Base-by-base conservation (phyloP, 805 yeast genomes). In the Phaffomyces opuntiae region DNA sequence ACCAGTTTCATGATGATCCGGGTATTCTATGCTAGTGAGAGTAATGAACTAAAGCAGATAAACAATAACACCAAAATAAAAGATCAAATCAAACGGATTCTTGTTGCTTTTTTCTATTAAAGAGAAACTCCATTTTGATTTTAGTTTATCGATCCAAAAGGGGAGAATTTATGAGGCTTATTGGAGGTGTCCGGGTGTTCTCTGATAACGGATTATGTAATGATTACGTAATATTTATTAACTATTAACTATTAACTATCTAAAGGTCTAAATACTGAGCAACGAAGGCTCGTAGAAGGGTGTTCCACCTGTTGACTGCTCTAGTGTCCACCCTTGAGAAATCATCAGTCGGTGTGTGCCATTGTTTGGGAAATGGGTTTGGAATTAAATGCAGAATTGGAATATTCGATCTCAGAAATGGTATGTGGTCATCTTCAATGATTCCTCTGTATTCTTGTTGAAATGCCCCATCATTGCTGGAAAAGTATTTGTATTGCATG, bases 351-450 rank as follows among this genome's bases (percentile, higher is more conserved):
- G 66, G 27, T 1, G 74, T 75, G 51, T 78, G 84, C 84, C 84
- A 78, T 9, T 53, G 59, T 0, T 50, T 41, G 0, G 84, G 84
- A 55, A 78, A 78, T 9, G 63, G 65, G 6, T 56, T 47, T 2
- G 84, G 81, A n/a, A 78, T 76, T 38, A 78, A 52, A 53, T 78
- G 83, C 43, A 78, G 49, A 1, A 74, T 62, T 0, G 75, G 74
- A 1, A 75, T 73, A 0, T 78, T 78, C 5, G 64, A 58, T 13
- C 59, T 55, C 35, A 68, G 54, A 54, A 74, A 78, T 1, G 83
- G 83, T 3, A 72, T 50, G 52, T 78, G 84, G 49, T 78, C 84
- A 55, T 78, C 84, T 19, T 62, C 71, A 12, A 70, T 54, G 21
- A 40, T 39, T 1, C 57, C 59, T 17, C 38, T 37, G 41, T 41